Base-by-base conservation (phyloP, 2,329 filamentous ascomycete genomes). In the Grosmannia penicillata region DNA sequence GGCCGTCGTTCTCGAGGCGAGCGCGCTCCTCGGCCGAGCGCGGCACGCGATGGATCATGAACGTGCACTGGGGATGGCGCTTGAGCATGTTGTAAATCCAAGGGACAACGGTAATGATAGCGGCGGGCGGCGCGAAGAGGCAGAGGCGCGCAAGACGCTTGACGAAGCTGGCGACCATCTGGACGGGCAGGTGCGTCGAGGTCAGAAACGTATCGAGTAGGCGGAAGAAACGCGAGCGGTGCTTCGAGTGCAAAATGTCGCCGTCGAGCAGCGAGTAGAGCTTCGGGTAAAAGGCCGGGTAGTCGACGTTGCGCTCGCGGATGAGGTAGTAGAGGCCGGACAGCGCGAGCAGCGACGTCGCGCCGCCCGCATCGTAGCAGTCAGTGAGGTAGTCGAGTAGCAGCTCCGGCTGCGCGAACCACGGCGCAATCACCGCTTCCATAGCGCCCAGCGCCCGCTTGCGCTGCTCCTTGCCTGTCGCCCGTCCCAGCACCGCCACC, bases 321-420 rank as follows among this genome's bases (percentile, higher is more conserved):
- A 98, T 96, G 37, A 98, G 72, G 55, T 93, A 91, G 62, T 94
- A 98, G 33, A 98, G 78, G 37, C 91, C 91, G 1, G 84, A 93
- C 1, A 98, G 67, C 2, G 93, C 86, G 17, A 95, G 70, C 5
- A 98, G 68, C 5, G 91, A 89, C 34, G 78, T 85, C 13, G 85
- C 81, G 32, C 91, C 91, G 37, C 89, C 86, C 8, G 78, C 65
- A 50, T 95, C 72, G 62, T 93, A 96, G 23, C 79, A 93, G 59
- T 91, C 84, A n/a, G 86, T 94, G 39, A 98, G 63, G 57, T 96
- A 98, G 61, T 98, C 91, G 68, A 94, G 86, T 25, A 98, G 70
- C 29, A 93, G 68, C 53, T 96, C 89, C 2, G 86, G 81, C 44
- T 85, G 82, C 34, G 68, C 71, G 58, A 96, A 94, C 82, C 85